Evolutionary conservation across 2,329 filamentous ascomycete species (phyloP), one percentile per base, ranked within the genome.

Genomic region (Nigrograna mackinnonii): DNA sequence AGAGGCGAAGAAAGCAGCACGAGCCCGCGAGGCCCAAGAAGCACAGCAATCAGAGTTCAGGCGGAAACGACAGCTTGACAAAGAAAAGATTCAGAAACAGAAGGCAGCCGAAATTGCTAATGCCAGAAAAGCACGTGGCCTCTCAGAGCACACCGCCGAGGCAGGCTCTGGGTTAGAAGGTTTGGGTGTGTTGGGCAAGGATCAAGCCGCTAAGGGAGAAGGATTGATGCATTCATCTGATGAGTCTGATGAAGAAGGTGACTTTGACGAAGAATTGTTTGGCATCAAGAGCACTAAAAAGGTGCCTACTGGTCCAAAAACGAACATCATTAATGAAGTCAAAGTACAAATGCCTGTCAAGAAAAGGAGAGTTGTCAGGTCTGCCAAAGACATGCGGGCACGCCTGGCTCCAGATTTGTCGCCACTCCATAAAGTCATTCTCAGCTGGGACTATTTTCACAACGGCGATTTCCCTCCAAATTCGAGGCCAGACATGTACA

Each of bases 381-480:
- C 91, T 13, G 83, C 86, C 34, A 95, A 95, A 68, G 94, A 99
- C 69, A 92, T 96, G 83, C 86, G 92, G 55, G 92, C 94, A 50
- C 86, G 94, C 49, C 78, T 99, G 46, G 87, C 91, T 22, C 94
- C 95, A 6, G 89, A 95, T 52, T 86, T 99, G 71, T 86, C 90
- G 26, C 78, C 83, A 13, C 73, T 99, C 21, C 94, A 97, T 64
- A 85, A 87, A 57, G 86, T 86, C 14, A 90, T 99, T 37, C 80
- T 99, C 3, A 82, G 87, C 42, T 99, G 94, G 94, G 89, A 99
- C 53, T 95, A 95, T 53, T 99, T 96, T 67, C 88, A 96, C 59
- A 76, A 84, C 34, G 90, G 91, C 20, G 89, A 91, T 58, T 87
- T 91, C 45, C 94, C 94, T 5, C 91, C 94, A 0, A 80, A 78